Conservation (phyloP, 768 basidiomycete genomes). For the Sporobolomyces roseus region DNA sequence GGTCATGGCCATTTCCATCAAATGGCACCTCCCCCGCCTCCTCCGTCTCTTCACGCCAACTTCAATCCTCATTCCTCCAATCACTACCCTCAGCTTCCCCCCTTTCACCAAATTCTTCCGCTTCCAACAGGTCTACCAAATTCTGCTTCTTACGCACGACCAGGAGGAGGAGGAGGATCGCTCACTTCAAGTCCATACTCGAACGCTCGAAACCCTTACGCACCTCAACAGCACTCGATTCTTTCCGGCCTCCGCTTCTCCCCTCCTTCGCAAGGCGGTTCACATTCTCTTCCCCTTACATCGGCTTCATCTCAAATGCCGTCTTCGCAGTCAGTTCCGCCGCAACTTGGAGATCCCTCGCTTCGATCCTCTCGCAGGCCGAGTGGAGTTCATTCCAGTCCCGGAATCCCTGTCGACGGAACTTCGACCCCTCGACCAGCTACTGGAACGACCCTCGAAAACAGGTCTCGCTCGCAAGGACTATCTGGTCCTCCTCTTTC, state of each 20-base stretch:
- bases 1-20: slow-evolving; percentile 18
- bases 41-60: background rate
- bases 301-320: no score
- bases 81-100: no score
- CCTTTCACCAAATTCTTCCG: background rate
- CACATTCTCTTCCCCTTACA: no score
- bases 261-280: background rate
- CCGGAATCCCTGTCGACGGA: background rate
- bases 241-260: slow-evolving; percentile 2
- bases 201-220: background rate
- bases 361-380: background rate
- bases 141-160: no score
- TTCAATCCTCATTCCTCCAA: no score
- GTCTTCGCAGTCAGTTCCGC: background rate
- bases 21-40: slow-evolving; percentile 9
- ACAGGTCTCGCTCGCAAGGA: no score
- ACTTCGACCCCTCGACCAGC: slow-evolving; percentile 9
- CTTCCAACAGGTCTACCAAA: background rate
- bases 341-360: background rate
- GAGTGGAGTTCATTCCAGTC: background rate
- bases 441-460: background rate
- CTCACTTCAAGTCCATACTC: background rate
- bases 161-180: background rate
- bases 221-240: background rate
- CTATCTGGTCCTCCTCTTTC: slow-evolving; percentile 1